These are phyloP conservation scores for Psilocybe cyanescens DNA, from an alignment of 768 basidiomycete species.

Conservation along the genomic window DNA sequence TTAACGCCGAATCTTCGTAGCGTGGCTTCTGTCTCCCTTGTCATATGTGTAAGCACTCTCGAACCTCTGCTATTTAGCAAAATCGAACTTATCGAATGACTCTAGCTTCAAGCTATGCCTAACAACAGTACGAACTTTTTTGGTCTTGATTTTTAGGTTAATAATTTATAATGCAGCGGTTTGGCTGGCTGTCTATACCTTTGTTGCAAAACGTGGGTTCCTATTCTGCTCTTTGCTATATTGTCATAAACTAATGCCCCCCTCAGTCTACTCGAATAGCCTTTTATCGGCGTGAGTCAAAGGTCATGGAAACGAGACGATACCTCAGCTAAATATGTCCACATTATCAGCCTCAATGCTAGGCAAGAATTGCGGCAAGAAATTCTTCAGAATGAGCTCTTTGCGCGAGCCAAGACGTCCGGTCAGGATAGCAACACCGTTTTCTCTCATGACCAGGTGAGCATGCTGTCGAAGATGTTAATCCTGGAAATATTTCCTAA, in stretches of 20 bases:
- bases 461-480: background rate
- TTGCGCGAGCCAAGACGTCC: constrained; percentile 5
- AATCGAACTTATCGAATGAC: background rate
- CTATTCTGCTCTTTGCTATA: background rate
- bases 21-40: constrained; percentile 18
- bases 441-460: constrained; percentile 8
- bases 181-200: constrained; percentile 35
- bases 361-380: constrained; percentile 23
- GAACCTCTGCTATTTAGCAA: background rate
- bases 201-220: constrained; percentile 33
- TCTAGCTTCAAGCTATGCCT: constrained; percentile 26
- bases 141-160: background rate
- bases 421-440: constrained; percentile 9
- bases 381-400: constrained; percentile 5
- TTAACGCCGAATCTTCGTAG: constrained; percentile 2
- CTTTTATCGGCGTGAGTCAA: constrained; percentile 25
- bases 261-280: constrained; percentile 30
- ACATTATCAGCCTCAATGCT: constrained; percentile 20
- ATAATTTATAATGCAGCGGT: constrained; percentile 22
- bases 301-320: background rate
- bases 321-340: background rate
- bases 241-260: background rate
- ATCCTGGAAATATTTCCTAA: background rate
- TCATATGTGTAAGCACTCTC: constrained; percentile 23
- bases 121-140: constrained; percentile 20